These are phyloP conservation scores for Diaporthe aspalathi DNA, from an alignment of 2,329 filamentous ascomycete genomes.

Conservation along the genomic window DNA sequence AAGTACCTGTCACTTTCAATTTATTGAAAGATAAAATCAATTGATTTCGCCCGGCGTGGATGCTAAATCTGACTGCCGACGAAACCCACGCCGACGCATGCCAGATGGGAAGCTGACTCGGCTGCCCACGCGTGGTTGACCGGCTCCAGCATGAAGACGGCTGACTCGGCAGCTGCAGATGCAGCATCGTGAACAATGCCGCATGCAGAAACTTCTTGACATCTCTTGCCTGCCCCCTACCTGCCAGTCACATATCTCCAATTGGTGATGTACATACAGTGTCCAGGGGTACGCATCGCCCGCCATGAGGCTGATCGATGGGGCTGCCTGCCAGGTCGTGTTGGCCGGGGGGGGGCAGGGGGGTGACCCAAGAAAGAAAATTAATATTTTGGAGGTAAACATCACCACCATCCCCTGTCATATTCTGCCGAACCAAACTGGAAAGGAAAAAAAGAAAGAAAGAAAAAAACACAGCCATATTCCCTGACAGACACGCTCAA, in stretches of 20 bases:
- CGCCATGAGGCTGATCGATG: conserved; percentile 12
- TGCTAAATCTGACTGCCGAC: conserved; percentile 23
- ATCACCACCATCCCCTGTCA: conserved; percentile 16
- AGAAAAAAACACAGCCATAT: background rate
- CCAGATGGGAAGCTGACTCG: conserved; percentile 9
- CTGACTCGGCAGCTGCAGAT: conserved; percentile 24
- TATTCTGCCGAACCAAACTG: background rate
- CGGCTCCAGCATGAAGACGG: background rate
- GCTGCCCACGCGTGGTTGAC: conserved; percentile 3
- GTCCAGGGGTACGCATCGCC: background rate
- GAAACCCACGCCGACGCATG: background rate
- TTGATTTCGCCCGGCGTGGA: background rate
- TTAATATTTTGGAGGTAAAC: background rate
- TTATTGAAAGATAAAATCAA: background rate
- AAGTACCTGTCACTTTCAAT: too few species aligned
- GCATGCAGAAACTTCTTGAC: background rate
- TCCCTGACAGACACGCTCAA: background rate
- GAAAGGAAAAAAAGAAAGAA: background rate
- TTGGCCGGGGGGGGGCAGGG: background rate
- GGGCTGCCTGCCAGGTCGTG: background rate
- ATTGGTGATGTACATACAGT: background rate
- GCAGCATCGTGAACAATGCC: conserved; percentile 11
- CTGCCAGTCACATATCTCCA: background rate
- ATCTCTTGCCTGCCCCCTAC: background rate
- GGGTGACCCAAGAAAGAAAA: too few species aligned